Base-by-base conservation (phyloP, 306 rosid species). In the Geum urbanum region DNA sequence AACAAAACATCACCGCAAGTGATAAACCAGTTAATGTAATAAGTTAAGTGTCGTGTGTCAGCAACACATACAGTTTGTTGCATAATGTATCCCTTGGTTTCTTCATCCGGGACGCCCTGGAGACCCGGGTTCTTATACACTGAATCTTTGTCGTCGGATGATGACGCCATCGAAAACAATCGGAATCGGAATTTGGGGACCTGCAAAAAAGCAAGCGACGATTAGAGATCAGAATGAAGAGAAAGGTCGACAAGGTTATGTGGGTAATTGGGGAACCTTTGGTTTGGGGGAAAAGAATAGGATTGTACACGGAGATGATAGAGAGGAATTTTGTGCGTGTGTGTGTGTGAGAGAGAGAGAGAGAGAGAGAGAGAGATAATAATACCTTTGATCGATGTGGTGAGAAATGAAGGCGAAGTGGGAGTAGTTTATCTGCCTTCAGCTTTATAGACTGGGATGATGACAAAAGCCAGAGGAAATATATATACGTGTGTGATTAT, bases 21-120 rank as follows among this genome's bases (percentile, higher is more conserved):
- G 32, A n/a, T 22, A 54, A 8, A 27, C 8, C 13, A 64, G 41
- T 11, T 7, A n/a, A 7, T 18, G 51, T 7, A 14, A 69, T 0
- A 43, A 67, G 51, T 13, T 11, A 54, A 11, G 63, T 13, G 32
- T 12, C 1, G 18, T 4, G 46, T 43, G 5, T 19, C 6, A 10
- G 7, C 6, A 24, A 27, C 56, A 12, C 88, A 76, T 66, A 94
- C 97, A 63, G 99, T 94, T 80, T 94, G 96, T 71, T 94, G 99
- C 95, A 91, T 84, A 63, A 91, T 19, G 88, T 88, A 94, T 20
- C 86, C 85, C 80, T 85, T 87, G 2, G 99, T 91, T 27, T 97
- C 96, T 75, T 88, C 89, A 24, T 91, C 99, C 2, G 80, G 81
- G 60, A 87, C 83, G 6, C 83, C 40, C 39, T 81, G 87, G 56